Evolutionary conservation across 2,329 filamentous ascomycete species (phyloP).

Genomic region (Diatrype stigma): DNA sequence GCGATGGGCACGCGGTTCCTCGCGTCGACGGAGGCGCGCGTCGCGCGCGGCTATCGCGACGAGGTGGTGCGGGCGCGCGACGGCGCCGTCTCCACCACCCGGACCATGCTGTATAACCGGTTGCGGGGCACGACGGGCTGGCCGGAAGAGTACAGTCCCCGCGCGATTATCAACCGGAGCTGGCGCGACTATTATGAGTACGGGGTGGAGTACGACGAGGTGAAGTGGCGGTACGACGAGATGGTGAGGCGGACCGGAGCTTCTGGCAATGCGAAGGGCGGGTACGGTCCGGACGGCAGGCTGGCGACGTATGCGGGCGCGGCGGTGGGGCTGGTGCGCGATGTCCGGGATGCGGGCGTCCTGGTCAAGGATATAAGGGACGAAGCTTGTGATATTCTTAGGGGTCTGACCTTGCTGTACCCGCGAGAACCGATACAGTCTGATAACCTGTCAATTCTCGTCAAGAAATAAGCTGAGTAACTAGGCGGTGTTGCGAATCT

Average conservation of each 20-base stretch:
- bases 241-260: conserved; percentile 32
- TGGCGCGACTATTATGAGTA: conserved; percentile 31
- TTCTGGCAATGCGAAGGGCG: conserved; percentile 37
- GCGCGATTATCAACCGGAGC: conserved; percentile 35
- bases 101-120: conserved; percentile 42
- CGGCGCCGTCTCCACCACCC: conserved; percentile 33
- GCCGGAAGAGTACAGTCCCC: conserved; percentile 35
- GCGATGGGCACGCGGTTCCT: conserved; percentile 64
- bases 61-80: conserved; percentile 37
- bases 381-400: conserved; percentile 22
- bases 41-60: conserved; percentile 37
- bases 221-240: conserved; percentile 39
- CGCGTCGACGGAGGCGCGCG: conserved; percentile 38
- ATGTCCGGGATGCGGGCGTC: conserved; percentile 32
- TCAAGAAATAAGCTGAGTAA: too few species aligned
- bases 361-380: conserved; percentile 32
- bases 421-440: too few species aligned
- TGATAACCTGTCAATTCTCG: too few species aligned
- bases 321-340: conserved; percentile 38
- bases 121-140: conserved; percentile 39
- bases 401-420: not conserved
- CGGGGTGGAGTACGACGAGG: conserved; percentile 39
- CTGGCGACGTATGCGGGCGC: conserved; percentile 48
- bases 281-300: conserved; percentile 44
- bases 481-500: too few species aligned